phyloP scores from a whole-genome alignment of 257 asterid species.

The Catharanthus roseus region DNA sequence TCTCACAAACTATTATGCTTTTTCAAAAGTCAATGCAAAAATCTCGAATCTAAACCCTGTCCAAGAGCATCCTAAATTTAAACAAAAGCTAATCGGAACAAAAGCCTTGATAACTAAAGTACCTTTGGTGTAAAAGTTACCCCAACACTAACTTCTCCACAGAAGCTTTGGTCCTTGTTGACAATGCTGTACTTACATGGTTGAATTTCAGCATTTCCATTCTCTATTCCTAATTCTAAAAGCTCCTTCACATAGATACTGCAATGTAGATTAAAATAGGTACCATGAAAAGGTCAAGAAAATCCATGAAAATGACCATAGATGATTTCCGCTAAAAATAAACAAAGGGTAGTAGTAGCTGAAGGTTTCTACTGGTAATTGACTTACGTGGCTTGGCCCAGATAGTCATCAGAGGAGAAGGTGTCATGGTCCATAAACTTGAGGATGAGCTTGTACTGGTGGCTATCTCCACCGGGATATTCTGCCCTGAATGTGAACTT shows the following conservation, averaged over 20 bases:
- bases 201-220: slow-evolving; percentile 50
- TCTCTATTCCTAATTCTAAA: slow-evolving; percentile 44
- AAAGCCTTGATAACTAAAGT: not conserved
- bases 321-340: no score
- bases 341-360: no score
- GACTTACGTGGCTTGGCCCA: slow-evolving; percentile 56
- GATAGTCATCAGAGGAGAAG: slow-evolving; percentile 43
- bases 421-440: slow-evolving; percentile 52
- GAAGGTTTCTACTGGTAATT: no score
- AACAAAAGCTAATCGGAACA: not conserved
- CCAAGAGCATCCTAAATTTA: no score
- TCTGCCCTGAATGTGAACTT: slow-evolving; percentile 48
- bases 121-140: slow-evolving; percentile 48
- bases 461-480: slow-evolving; percentile 27
- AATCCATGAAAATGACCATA: no score
- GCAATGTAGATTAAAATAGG: slow-evolving; percentile 21
- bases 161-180: slow-evolving; percentile 29
- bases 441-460: slow-evolving; percentile 41
- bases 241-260: slow-evolving; percentile 64
- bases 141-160: slow-evolving; percentile 67
- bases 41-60: no score
- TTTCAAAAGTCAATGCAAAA: no score
- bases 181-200: slow-evolving; percentile 52
- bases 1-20: no score
- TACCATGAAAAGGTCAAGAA: no score